Evolutionary conservation across 192 early-diverging fungal genomes (phyloP), one percentile per base, ranked within the genome.

Genomic region (Coemansia sp.): DNA sequence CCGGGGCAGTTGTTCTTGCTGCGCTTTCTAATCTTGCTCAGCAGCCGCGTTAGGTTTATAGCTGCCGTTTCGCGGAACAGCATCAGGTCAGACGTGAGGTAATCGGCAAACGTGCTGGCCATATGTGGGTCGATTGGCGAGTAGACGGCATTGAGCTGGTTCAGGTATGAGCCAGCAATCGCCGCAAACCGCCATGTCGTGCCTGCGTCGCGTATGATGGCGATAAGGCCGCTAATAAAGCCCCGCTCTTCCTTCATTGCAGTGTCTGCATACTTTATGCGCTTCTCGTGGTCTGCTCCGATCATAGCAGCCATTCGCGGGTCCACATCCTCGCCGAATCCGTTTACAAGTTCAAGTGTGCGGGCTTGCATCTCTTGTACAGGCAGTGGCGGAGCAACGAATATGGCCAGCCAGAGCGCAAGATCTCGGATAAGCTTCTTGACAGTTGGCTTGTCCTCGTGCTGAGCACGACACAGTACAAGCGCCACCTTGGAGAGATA

Each of bases 101-200:
- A 84, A 16, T 85, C 84, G 15, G 85, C 75, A 20, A 86, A 77
- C 43, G 92, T 89, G 34, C 74, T 63, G 0, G 86, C 87, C 18
- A 95, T 60, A 0, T 79, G 83, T 4, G 78, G 66, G 10, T 87
- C 85, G 6, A 88, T 80, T 6, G 89, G 78, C 39, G 71, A 77
- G 26, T 93, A 86, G 1, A 88, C 79, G 16, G 89, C 78, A 62
- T 91, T 76, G 20, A 89, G 75, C 23, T 92, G 70, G 55, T 96
- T 92, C 8, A 98, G 73, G 51, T 94, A 92, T 58, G 89, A 92
- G 52, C 91, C 85, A 7, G 90, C 85, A 87, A 96, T 92, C 4
- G 88, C 85, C 1, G 87, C 85, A 80, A 93, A 93, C 14, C 93
- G 87, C 93, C 95, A 94, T 35, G 94, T 94, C 0, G 93, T 73